These are phyloP conservation scores for Neopestalotiopsis rosae DNA, from an alignment of 2,329 filamentous ascomycete species.

Conservation along the genomic window DNA sequence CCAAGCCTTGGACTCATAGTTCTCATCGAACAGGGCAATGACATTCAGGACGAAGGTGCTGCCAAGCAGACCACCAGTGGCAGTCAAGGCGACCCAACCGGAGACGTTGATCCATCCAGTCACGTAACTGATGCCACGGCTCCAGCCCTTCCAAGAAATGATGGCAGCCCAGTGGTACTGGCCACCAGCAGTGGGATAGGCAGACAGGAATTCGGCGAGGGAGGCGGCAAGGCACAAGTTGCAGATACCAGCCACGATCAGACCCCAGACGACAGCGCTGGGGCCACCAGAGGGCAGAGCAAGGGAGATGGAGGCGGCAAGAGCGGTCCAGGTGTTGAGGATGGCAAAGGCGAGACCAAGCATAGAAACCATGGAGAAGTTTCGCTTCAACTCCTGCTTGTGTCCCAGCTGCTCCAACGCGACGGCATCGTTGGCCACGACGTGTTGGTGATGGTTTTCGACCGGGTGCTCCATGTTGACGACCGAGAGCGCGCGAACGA, in stretches of 20 bases:
- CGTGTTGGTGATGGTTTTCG: slow-evolving; percentile 20
- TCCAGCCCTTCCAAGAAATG: slow-evolving; percentile 64
- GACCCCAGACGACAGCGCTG: slow-evolving; percentile 75
- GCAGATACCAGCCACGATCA: slow-evolving; percentile 67
- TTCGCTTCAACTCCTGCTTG: slow-evolving; percentile 54
- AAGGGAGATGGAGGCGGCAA: slow-evolving; percentile 51
- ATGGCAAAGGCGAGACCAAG: slow-evolving; percentile 54
- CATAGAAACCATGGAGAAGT: slow-evolving; percentile 54
- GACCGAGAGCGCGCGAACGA: not conserved
- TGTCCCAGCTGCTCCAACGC: slow-evolving; percentile 51
- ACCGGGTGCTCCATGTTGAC: slow-evolving; percentile 19
- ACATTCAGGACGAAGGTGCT: slow-evolving; percentile 71
- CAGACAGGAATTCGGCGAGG: slow-evolving; percentile 73
- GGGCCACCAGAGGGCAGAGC: slow-evolving; percentile 73
- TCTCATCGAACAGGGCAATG: slow-evolving; percentile 64
- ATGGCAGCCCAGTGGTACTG: slow-evolving; percentile 77
- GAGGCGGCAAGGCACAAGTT: slow-evolving; percentile 73
- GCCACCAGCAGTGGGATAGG: slow-evolving; percentile 64
- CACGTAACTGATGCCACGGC: slow-evolving; percentile 69
- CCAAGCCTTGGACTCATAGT: slow-evolving; percentile 65
- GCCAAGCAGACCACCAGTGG: slow-evolving; percentile 70
- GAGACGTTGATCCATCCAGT: slow-evolving; percentile 77
- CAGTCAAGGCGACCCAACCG: slow-evolving; percentile 74
- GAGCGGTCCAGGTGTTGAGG: slow-evolving; percentile 54
- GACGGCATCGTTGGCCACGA: slow-evolving; percentile 35